Evolutionary conservation across 2,329 filamentous ascomycete species (phyloP).

Genomic region (Aspergillus caelatus): DNA sequence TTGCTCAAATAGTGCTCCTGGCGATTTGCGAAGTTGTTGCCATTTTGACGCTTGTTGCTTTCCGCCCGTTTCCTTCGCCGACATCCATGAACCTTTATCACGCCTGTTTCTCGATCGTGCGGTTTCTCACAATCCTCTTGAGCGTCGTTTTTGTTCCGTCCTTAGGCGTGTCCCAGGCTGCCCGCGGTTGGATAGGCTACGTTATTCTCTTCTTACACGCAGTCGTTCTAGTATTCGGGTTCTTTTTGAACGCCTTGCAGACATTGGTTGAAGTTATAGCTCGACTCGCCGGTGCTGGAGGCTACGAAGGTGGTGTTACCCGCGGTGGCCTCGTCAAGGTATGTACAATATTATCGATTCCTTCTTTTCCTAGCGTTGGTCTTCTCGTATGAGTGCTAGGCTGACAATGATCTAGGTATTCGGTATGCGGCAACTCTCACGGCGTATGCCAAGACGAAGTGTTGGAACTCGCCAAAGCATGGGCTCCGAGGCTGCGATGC

Average conservation of each 20-base stretch:
- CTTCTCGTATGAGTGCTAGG: background rate
- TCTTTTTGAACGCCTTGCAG: slow-evolving; percentile 88
- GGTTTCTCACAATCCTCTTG: slow-evolving; percentile 74
- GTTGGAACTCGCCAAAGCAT: slow-evolving; percentile 76
- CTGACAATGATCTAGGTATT: slow-evolving; percentile 60
- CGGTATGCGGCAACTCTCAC: slow-evolving; percentile 84
- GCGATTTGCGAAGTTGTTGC: slow-evolving; percentile 93
- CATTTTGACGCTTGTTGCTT: slow-evolving; percentile 82
- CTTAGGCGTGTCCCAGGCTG: slow-evolving; percentile 73
- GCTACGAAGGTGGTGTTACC: slow-evolving; percentile 69
- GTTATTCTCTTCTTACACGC: slow-evolving; percentile 84
- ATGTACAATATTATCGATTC: slow-evolving; percentile 17
- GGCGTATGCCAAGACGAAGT: slow-evolving; percentile 66
- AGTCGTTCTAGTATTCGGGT: slow-evolving; percentile 82
- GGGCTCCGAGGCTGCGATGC: slow-evolving; percentile 79
- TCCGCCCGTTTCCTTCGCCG: slow-evolving; percentile 84
- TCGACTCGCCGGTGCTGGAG: slow-evolving; percentile 78
- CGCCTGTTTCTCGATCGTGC: slow-evolving; percentile 75
- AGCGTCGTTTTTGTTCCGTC: slow-evolving; percentile 85
- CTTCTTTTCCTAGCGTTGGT: background rate
- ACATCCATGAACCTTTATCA: slow-evolving; percentile 99
- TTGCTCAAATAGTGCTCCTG: slow-evolving; percentile 87
- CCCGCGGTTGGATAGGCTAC: slow-evolving; percentile 95
- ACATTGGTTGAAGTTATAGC: slow-evolving; percentile 88
- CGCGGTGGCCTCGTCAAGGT: slow-evolving; percentile 81